phyloP scores from a whole-genome alignment of 2,329 filamentous ascomycete genomes.

The Aspergillus pseudoglaucus region DNA sequence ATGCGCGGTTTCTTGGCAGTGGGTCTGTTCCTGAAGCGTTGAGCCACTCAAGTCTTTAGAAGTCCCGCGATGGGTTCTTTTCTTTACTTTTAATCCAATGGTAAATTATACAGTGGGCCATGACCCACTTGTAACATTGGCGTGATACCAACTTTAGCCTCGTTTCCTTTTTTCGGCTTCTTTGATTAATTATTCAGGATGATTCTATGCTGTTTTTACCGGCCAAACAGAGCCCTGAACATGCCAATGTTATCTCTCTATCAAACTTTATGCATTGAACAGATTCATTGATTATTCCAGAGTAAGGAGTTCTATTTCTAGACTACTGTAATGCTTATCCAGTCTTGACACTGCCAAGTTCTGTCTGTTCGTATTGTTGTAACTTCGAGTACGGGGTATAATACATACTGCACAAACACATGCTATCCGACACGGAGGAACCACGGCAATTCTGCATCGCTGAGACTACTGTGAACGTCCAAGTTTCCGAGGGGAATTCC shows the following conservation, averaged over 20 bases:
- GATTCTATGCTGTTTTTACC: no score
- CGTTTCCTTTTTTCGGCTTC: conserved; percentile 4
- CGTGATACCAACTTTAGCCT: background rate
- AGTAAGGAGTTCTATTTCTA: no score
- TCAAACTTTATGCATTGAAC: no score
- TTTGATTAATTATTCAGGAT: background rate
- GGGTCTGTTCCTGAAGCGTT: background rate
- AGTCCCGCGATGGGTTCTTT: background rate
- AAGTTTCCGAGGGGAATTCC: no score
- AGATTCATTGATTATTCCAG: no score
- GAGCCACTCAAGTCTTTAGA: background rate
- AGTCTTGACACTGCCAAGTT: background rate
- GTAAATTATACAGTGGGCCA: background rate
- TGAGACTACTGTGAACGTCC: background rate
- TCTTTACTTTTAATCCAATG: background rate
- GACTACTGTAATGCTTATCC: no score
- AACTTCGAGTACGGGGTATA: background rate
- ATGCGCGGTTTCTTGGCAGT: background rate
- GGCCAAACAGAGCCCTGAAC: no score
- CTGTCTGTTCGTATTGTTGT: background rate
- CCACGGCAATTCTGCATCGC: background rate
- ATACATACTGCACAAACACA: background rate
- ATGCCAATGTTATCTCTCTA: no score
- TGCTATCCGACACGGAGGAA: background rate
- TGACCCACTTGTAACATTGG: background rate